Percentiles rank a stretch among this genome's conserved stretches.
Evolutionary conservation across 2,329 filamentous ascomycete genomes (phyloP).

Genomic region (Geosmithia putterillii): DNA sequence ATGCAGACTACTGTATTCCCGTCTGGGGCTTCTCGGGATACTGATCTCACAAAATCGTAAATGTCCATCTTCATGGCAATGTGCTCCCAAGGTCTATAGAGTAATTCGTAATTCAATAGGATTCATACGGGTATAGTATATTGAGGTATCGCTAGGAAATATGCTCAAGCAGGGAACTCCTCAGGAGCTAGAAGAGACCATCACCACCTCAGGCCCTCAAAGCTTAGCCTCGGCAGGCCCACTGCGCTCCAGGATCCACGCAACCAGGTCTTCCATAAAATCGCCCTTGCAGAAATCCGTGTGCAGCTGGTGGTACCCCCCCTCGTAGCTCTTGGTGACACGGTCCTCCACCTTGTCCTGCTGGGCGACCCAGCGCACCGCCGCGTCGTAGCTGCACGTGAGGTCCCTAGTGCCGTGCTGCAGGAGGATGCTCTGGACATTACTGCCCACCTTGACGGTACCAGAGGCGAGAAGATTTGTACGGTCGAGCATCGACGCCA

Average conservation of each 20-base stretch:
- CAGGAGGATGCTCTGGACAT: constrained; percentile 56
- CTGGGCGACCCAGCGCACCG: constrained; percentile 49
- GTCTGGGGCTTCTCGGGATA: no score
- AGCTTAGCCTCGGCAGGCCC: constrained; percentile 21
- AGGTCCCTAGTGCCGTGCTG: constrained; percentile 67
- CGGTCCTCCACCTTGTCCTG: constrained; percentile 51
- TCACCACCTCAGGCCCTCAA: constrained; percentile 8
- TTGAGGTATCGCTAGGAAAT: no score
- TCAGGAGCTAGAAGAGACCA: no score
- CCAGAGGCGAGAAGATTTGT: constrained; percentile 47
- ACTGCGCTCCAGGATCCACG: constrained; percentile 48
- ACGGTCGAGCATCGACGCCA: constrained; percentile 68
- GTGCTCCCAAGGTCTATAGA: no score
- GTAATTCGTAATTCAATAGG: no score
- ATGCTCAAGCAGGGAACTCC: no score
- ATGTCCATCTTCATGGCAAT: no score
- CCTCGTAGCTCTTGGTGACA: constrained; percentile 61
- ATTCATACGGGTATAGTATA: no score
- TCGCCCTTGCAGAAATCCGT: constrained; percentile 41
- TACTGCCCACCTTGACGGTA: constrained; percentile 33
- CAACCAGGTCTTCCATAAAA: constrained; percentile 46
- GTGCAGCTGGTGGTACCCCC: constrained; percentile 67
- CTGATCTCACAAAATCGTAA: no score
- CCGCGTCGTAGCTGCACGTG: constrained; percentile 53
- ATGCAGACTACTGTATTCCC: no score